Base-by-base conservation (phyloP, 768 basidiomycete species). In the Lyophyllum semitale region DNA sequence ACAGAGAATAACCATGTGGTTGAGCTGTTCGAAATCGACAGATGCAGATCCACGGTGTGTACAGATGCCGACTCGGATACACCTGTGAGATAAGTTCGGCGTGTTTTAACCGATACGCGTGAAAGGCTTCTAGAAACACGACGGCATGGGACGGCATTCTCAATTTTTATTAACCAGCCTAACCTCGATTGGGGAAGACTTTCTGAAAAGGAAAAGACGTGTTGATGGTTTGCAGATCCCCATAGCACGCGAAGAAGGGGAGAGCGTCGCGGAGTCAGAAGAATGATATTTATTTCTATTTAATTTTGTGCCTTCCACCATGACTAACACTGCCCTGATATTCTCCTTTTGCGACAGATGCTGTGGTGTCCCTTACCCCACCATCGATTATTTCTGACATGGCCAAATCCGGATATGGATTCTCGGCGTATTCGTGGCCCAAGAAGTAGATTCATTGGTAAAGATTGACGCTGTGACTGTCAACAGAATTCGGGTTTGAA, bases 241-340 rank as follows among this genome's bases (percentile, higher is more conserved):
- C 59, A 56, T 52, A 47, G 50, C 55, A 53, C 53, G 48, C 53
- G 59, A 46, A 46, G 50, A 35, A 27, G 38, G 9, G 48, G 35
- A 32, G 30, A 25, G 25, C 13, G 30, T 60, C 61, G 59, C 61
- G 56, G 61, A 59, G 54, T 60, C 50, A 50, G 18, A 58, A 56
- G 18, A 2, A 12, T 29, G 8, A 1, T 48, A 25, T 45, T 48
- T 25, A 7, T 32, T 13, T 11, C 38, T 48, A 23, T 35, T 42
- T 26, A n/a, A n/a, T 27, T 38, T 12, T 8, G 35, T 18, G 51
- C 26, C 45, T 54, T 42, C 30, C 32, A 22, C 35, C 18, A n/a
- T n/a, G n/a, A n/a, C n/a, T n/a, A n/a, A n/a, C n/a, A n/a, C n/a
- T n/a, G n/a, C n/a, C n/a, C n/a, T n/a, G n/a, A n/a, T n/a, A n/a